A percentile compares a stretch with the other conserved stretches of the same genome.
Evolutionary conservation across 2,329 filamentous ascomycete species (phyloP).

Genomic region (Pezicula rhizophila): DNA sequence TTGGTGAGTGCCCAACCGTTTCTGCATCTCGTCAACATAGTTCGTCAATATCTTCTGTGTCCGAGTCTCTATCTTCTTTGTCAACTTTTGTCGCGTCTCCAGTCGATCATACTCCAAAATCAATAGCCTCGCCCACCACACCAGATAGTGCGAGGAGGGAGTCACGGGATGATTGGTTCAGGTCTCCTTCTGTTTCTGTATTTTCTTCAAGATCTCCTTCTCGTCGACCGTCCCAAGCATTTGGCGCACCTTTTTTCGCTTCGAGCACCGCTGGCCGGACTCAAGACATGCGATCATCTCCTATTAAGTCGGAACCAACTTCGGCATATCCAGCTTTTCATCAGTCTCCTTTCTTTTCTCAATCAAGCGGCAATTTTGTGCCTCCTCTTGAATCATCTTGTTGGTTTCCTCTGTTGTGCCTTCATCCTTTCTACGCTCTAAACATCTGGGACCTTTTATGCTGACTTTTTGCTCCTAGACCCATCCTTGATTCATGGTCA

Average conservation of each 20-base stretch:
- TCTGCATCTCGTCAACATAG: conserved; percentile 28
- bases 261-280: conserved; percentile 16
- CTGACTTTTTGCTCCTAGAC: conserved; percentile 23
- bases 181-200: conserved; percentile 29
- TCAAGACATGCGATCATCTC: conserved; percentile 17
- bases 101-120: conserved; percentile 15
- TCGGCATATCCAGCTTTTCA: conserved; percentile 17
- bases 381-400: conserved; percentile 45
- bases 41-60: conserved; percentile 18
- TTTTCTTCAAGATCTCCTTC: conserved; percentile 26
- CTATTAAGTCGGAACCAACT: conserved; percentile 14
- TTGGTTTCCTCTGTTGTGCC: conserved; percentile 41
- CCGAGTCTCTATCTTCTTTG: conserved; percentile 20
- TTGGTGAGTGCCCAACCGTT: conserved; percentile 37
- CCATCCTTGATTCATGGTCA: conserved; percentile 26
- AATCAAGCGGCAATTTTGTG: conserved; percentile 46
- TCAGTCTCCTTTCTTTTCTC: conserved; percentile 44
- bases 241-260: conserved; percentile 14
- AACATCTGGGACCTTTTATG: conserved; percentile 2
- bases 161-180: conserved; percentile 23
- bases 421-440: conserved; percentile 5
- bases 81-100: conserved; percentile 22
- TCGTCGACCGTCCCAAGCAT: conserved; percentile 20
- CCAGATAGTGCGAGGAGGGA: conserved; percentile 17
- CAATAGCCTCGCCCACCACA: conserved; percentile 22